These are phyloP conservation scores for Calycina marina DNA, from an alignment of 2,329 filamentous ascomycete genomes.

Conservation along the genomic window DNA sequence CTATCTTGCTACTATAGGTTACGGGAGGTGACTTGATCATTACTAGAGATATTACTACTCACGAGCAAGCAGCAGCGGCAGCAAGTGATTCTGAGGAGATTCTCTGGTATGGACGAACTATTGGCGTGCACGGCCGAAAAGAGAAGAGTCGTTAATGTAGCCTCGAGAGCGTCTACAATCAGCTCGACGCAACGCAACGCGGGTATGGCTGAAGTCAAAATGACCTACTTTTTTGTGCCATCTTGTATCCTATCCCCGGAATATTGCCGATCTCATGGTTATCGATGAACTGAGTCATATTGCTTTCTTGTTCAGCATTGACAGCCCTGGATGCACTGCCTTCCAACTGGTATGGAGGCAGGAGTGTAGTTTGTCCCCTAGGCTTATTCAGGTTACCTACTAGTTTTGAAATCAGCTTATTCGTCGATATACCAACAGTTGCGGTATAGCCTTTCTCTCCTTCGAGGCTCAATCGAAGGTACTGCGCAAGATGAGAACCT, in stretches of 20 bases:
- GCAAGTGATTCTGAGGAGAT: no score
- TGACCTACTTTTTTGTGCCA: no score
- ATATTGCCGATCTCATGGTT: slow-evolving; percentile 62
- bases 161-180: no score
- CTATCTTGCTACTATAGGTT: no score
- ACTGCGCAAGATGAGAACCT: slow-evolving; percentile 65
- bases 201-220: no score
- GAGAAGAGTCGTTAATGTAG: no score
- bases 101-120: no score
- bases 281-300: slow-evolving; percentile 59
- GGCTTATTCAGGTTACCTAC: slow-evolving; percentile 78
- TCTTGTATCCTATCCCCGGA: slow-evolving; percentile 74
- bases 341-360: slow-evolving; percentile 39
- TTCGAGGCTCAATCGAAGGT: slow-evolving; percentile 61
- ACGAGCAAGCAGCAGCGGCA: no score
- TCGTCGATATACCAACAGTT: slow-evolving; percentile 77
- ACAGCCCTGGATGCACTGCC: slow-evolving; percentile 11
- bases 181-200: no score
- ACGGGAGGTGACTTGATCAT: no score
- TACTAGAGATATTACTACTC: no score
- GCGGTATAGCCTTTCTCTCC: slow-evolving; percentile 70
- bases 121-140: no score
- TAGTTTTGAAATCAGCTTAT: slow-evolving; percentile 75
- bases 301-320: slow-evolving; percentile 24
- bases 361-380: slow-evolving; percentile 68